Evolutionary conservation across 2,329 filamentous ascomycete genomes (phyloP), one percentile per base, ranked within the genome.

Genomic region (Botrytis sinoallii): DNA sequence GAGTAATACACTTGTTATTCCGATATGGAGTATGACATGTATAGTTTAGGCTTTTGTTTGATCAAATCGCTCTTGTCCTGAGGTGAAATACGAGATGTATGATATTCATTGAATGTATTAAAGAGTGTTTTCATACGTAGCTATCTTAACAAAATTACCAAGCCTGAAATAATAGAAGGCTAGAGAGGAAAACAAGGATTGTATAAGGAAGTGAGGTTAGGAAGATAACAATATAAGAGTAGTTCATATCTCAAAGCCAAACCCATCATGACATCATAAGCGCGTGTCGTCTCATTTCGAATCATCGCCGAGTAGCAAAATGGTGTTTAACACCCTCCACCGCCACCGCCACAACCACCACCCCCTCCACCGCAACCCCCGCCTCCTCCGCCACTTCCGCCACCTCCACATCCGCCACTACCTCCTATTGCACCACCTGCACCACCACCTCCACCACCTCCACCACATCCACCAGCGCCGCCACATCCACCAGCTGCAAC

Each of bases 401-500:
- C 32, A 32, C 32, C 32, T 6, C 35, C 40, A 40, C 71, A 48
- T 1, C 71, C 40, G 4, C 71, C 38, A 2, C 29, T 40, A 9
- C 71, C 71, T 38, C 69, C 72, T 8, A 61, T 46, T 8, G 73
- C 66, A 25, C 73, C 69, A 32, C 73, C 67, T 4, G 38, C 71
- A 38, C 65, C 64, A 16, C 61, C 67, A 20, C 71, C 65, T 48
- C 75, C 69, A 8, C 68, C 72, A 29, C 75, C 75, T 1, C 74
- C 73, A 46, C 68, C 72, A 20, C 76, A 75, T 18, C 78, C 76
- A 5, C 78, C 76, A 70, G 78, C 68, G 32, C 82, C 84, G 25
- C 83, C 83, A 74, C 85, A 85, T 16, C 83, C 84, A 1, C 83
- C 85, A 42, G 81, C 76, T 22, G 78, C 82, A 22, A 81, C 78